Base-by-base conservation (phyloP, 78 protist species). In the Blattamonas nauphoetae region DNA sequence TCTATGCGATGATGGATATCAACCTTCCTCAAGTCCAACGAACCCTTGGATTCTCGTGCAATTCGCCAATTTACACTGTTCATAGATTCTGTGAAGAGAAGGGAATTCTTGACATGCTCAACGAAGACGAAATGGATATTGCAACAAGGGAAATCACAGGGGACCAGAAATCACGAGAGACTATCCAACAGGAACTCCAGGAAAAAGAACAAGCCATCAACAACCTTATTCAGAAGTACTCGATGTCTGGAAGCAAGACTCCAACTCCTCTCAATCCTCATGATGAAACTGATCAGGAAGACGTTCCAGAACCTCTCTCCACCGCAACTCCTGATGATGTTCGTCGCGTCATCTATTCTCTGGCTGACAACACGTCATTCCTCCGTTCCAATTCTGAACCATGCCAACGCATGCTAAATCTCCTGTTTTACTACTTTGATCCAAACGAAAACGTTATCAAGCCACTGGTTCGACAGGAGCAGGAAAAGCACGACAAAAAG, bases 151-250 rank as follows among this genome's bases (percentile, higher is more conserved):
- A 88, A n/a, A 85, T 91, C 3, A 55, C 87, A 0, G 79, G 90
- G 5, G 92, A 85, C 5, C 88, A 83, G 44, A 86, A 85, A 43
- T 1, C 81, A 0, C 86, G 95, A 1, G 3, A 46, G 6, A 78
- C 88, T 35, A 44, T 90, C 11, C 90, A 87, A 41, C 6, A 84
- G 1, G 94, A 87, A 45, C 89, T 92, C 81, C 86, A 82, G 44
- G 63, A 38, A 34, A 96, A 96, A 85, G 95, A 93, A 71, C 32
- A 2, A 0, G 95, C 96, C 36, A 91, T 94, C 42, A 87, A 93
- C 64, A 1, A 3, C 2, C 84, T 94, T n/a, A 77, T 92, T 32
- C 45, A 77, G 6, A 45, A 71, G 41, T 91, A 94, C 88, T n/a
- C n/a, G n/a, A n/a, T n/a, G n/a, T n/a, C n/a, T n/a, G n/a, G n/a